Base-by-base conservation (phyloP, 1,284 basidiomycete species). In the Apiotrichum akiyoshidainum region DNA sequence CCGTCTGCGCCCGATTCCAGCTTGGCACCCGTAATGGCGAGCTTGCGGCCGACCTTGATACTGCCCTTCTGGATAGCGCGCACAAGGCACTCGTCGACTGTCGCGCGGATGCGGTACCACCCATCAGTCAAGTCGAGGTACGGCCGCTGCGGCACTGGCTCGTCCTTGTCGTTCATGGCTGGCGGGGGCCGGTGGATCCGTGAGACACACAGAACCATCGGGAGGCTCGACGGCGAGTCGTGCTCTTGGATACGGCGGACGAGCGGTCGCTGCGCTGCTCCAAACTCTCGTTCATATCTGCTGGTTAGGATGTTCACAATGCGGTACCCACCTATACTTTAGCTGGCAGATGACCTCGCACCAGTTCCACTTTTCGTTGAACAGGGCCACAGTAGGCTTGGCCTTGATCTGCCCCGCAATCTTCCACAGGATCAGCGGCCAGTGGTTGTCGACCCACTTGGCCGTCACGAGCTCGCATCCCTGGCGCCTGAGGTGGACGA, bases 391-490 rank as follows among this genome's bases (percentile, higher is more conserved):
- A 26, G 81, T 73, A 0, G 91, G 91, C 63, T 89, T 84, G 5
- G 92, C 81, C 41, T 83, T 81, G 0, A 86, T 86, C 81, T 91
- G 85, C 5, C 89, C 88, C 1, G 92, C 90, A 12, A 97, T 78
- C 76, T 99, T 99, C 96, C 96, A 99, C 8, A 99, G 81, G 45
- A 99, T 86, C 46, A 94, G 77, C 6, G 79, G 72, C 89, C 92
- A 99, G 68, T 97, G 93, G 69, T 97, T 96, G 41, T 88, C 83
- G 1, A 96, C 86, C 95, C 95, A 99, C 34, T 81, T 63, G 21
- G 37, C 48, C 0, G 67, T 73, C 5, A 64, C 68, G 11, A 70
- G 58, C 9, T 46, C 37, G 57, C 74, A 76, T 5, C 68, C 65
- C 2, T 69, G 70, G 2, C 45, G 22, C 31, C 63, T 59, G 26